phyloP scores from a whole-genome alignment of 805 yeast genomes.

The Barnettozyma salicaria region DNA sequence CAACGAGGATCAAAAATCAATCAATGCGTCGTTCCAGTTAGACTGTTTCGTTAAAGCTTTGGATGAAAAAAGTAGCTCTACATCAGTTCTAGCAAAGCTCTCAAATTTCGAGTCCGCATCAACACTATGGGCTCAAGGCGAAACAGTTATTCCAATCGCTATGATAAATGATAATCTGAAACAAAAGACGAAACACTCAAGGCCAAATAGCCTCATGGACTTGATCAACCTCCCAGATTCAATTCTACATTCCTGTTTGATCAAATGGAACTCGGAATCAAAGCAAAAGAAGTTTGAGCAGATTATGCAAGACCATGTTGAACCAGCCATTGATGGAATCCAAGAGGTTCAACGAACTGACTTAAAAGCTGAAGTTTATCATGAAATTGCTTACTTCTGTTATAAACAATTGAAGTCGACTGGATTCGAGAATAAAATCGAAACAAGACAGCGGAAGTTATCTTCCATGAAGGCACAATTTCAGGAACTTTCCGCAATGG shows the following conservation, averaged over 20 bases:
- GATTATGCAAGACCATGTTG: constrained; percentile 53
- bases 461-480: constrained; percentile 41
- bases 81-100: constrained; percentile 7
- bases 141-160: constrained; percentile 51
- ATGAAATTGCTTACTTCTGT: constrained; percentile 67
- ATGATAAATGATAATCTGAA: constrained; percentile 36
- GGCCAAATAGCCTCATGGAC: constrained; percentile 5
- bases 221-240: constrained; percentile 20
- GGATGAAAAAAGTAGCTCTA: neutral
- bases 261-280: constrained; percentile 68
- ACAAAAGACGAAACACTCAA: constrained; percentile 7
- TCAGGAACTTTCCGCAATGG: constrained; percentile 40
- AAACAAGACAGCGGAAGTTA: constrained; percentile 36
- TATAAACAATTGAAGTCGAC: constrained; percentile 51
- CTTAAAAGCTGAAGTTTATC: constrained; percentile 43
- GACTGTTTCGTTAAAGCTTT: constrained; percentile 31
- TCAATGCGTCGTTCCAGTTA: constrained; percentile 43
- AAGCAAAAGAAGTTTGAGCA: constrained; percentile 58
- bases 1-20: constrained; percentile 41
- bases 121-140: constrained; percentile 60
- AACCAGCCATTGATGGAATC: constrained; percentile 24
- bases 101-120: constrained; percentile 44
- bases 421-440: constrained; percentile 39
- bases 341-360: constrained; percentile 16
- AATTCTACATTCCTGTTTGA: constrained; percentile 36